Base-by-base conservation (phyloP, 495 filamentous ascomycete genomes). In the Clohesyomyces aquaticus region DNA sequence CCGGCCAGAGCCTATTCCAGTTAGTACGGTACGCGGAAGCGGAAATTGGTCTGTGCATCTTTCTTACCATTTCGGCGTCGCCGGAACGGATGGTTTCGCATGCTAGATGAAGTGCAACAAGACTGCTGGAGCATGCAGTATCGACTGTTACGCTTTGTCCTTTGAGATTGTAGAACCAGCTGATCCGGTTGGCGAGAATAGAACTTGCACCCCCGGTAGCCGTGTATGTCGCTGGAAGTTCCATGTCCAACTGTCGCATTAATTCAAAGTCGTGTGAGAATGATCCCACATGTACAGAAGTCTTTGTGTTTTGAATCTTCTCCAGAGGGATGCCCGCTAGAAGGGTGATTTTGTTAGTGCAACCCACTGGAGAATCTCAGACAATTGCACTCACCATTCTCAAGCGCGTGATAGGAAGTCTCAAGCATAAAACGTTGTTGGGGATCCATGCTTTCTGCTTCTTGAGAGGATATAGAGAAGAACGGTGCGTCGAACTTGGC, bases 101-200 rank as follows among this genome's bases (percentile, higher is more conserved):
- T 0, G 56, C 63, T 11, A 58, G 51, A 50, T 70, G 10, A 10
- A 70, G 4, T 3, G 54, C 55, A 4, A 58, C 16, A 29, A 70
- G 10, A 14, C 63, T 59, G 41, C 60, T 66, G 18, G 63, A 70
- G 27, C 63, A 69, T 0, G 66, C 66, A 1, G 66, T 46, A 49
- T 69, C 62, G 3, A 69, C 2, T 4, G 8, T 63, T 0, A 50
- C 6, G 23, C 59, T 63, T 1, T 65, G 22, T 4, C 68, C 65
- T 9, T 51, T 52, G 18, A 68, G 42, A 49, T 68, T 41, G 43
- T 35, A 71, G 29, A 61, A 68, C 55, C 61, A 68, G 29, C 58
- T 65, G n/a, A 71, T 4, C 29, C 68, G 29, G 48, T 71, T 68
- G 18, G 57, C 45, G 18, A 70, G 35, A 9, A 63, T 56, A 3